Percentiles rank a stretch among this genome's conserved stretches.
These are phyloP conservation scores for Ophiostoma triangulosporum DNA, from an alignment of 2,329 filamentous ascomycete genomes.

Conservation along the genomic window DNA sequence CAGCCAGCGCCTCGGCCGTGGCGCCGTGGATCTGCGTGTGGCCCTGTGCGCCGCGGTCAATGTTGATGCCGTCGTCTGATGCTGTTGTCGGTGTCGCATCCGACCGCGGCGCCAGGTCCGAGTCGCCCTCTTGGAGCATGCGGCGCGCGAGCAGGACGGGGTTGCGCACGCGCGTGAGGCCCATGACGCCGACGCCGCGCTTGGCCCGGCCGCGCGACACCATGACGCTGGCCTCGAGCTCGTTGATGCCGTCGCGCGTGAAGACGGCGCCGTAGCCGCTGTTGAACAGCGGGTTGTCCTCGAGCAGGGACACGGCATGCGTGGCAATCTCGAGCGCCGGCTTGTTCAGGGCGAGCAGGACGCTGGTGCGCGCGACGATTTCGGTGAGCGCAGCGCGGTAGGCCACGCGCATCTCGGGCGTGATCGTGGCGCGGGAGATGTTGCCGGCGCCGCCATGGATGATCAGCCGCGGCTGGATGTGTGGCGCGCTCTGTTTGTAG, in stretches of 20 bases:
- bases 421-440: constrained; percentile 45
- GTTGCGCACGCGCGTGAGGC: constrained; percentile 61
- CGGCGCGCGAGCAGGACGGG: constrained; percentile 61
- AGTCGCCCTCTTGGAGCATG: constrained; percentile 54
- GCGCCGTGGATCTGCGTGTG: constrained; percentile 36
- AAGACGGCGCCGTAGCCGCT: constrained; percentile 75
- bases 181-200: constrained; percentile 64
- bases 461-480: constrained; percentile 43
- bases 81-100: background rate
- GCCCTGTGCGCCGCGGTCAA: constrained; percentile 29
- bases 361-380: constrained; percentile 32
- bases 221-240: constrained; percentile 82
- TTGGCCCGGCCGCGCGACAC: constrained; percentile 60
- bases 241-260: constrained; percentile 67
- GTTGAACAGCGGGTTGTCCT: constrained; percentile 76
- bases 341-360: constrained; percentile 12
- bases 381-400: constrained; percentile 48
- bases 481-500: background rate
- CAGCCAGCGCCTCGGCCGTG: constrained; percentile 56
- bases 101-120: constrained; percentile 28
- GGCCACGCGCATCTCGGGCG: constrained; percentile 40
- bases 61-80: background rate
- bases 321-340: constrained; percentile 59
- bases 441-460: constrained; percentile 64
- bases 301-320: constrained; percentile 60